These are phyloP conservation scores for Zymoseptoria ardabiliae DNA, from an alignment of 2,329 filamentous ascomycete genomes.

Conservation along the genomic window DNA sequence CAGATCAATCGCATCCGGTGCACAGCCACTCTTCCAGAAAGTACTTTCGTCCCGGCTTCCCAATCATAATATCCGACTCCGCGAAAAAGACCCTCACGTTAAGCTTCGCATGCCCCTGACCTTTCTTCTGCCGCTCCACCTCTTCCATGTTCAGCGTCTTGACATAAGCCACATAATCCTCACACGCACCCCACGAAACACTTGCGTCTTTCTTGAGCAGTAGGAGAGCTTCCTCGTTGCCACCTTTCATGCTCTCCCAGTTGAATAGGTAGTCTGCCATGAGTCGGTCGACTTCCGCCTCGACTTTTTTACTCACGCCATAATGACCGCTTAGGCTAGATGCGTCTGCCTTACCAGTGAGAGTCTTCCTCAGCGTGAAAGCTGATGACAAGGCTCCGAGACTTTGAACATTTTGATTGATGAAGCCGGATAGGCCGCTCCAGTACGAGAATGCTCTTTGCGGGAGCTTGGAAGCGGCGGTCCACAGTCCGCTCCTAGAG, in stretches of 20 bases:
- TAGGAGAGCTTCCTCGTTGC: conserved; percentile 34
- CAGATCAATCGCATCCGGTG: conserved; percentile 31
- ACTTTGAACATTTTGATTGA: conserved; percentile 29
- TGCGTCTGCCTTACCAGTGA: neutral
- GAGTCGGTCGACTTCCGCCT: neutral
- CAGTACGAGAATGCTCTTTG: conserved; percentile 26
- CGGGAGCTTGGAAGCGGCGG: conserved; percentile 24
- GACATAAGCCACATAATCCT: conserved; percentile 30
- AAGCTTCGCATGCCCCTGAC: conserved; percentile 12
- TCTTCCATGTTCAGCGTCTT: conserved; percentile 14
- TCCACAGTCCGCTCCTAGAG: conserved; percentile 28
- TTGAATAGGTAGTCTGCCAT: neutral
- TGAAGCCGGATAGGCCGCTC: conserved; percentile 26
- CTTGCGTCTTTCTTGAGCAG: conserved; percentile 30
- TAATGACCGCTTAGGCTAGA: neutral
- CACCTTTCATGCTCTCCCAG: conserved; percentile 22
- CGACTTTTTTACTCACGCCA: neutral
- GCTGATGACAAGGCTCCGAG: neutral
- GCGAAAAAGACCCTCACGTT: conserved; percentile 32
- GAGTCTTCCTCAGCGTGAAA: neutral
- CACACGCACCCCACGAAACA: conserved; percentile 29
- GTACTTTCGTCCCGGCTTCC: conserved; percentile 36
- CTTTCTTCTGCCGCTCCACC: conserved; percentile 5
- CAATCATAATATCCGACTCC: conserved; percentile 38
- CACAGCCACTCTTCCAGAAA: conserved; percentile 34